Evolutionary conservation across 306 rosid species (phyloP), one percentile per base, ranked within the genome.

Genomic region (Lathyrus aphaca): DNA sequence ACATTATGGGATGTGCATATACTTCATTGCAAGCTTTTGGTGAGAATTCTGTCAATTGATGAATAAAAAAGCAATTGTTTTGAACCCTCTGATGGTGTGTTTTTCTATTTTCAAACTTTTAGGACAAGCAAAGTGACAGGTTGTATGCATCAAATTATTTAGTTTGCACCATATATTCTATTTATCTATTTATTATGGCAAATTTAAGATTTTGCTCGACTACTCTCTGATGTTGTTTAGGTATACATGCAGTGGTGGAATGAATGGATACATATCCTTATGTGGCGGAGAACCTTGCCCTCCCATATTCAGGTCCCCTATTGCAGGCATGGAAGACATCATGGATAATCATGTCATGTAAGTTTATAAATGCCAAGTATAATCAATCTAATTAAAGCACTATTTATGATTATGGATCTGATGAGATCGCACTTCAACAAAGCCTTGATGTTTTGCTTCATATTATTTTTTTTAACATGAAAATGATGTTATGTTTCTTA

Each of bases 251-350:
- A 95, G 99, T 83, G 96, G 79, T 58, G 99, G 97, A 74, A 95
- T 95, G 99, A 91, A 95, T 56, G 99, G 99, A 12, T 95, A 87
- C 79, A 25, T 91, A 76, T 89, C 97, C 77, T 88, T 89, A 30
- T 95, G 99, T 51, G 82, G 67, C 16, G 99, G 99, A 48, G 99
- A 95, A 73, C 95, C 97, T 69, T 85, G 97, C 86, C 99, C 99
- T 7, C 97, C 92, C 17, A 84, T 95, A 73, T 91, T 95, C 60
- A 86, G 96, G 80, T 95, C 99, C 55, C 99, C 99, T 75, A 86
- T 95, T 75, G 72, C 58, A 68, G 82, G 85, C 74, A 61, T 95
- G 96, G 95, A 91, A 81, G 97, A 95, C 81, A 87, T 95, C 64
- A 79, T 89, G 83, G 95, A 91, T 80, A 95, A 95, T 68, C 96